A percentile compares a stretch with the other conserved stretches of the same genome.
Conservation (phyloP, 192 early-diverging fungal genomes). For the Powellomyces hirtus region DNA sequence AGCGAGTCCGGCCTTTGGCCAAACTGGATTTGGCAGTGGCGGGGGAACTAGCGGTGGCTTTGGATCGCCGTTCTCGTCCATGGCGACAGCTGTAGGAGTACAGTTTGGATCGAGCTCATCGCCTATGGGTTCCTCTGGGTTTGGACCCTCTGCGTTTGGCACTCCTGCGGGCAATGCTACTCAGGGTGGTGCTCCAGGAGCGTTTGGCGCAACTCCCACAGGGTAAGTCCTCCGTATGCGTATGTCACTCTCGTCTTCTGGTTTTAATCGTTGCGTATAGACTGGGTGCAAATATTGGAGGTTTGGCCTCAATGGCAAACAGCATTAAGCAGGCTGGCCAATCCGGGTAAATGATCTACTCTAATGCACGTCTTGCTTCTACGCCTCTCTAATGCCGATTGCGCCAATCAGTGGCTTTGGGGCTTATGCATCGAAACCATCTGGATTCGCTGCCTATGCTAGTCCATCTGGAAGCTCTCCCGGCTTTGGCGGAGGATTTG, state of each 20-base stretch:
- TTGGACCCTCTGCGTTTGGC: not conserved
- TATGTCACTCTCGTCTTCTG: not conserved
- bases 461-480: not conserved
- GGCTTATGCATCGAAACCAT: not conserved
- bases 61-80: not conserved
- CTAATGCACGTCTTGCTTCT: not conserved
- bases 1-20: slow-evolving; percentile 1
- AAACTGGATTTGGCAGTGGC: not conserved
- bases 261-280: not conserved
- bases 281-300: not conserved
- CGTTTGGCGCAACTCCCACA: not conserved
- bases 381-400: not conserved
- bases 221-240: not conserved
- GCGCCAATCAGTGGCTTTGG: not conserved
- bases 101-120: slow-evolving; percentile 7
- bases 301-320: not conserved
- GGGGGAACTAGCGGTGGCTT: not conserved
- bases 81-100: slow-evolving; percentile 10
- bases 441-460: not conserved
- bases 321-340: slow-evolving; percentile 12
- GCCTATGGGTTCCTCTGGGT: not conserved
- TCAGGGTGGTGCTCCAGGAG: not conserved
- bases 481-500: not conserved
- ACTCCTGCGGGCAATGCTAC: not conserved
- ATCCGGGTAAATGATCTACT: slow-evolving; percentile 9